A percentile compares a stretch with the other conserved stretches of the same genome.
These are phyloP conservation scores for Penicillium capsulatum DNA, from an alignment of 2,329 filamentous ascomycete genomes.

Conservation along the genomic window DNA sequence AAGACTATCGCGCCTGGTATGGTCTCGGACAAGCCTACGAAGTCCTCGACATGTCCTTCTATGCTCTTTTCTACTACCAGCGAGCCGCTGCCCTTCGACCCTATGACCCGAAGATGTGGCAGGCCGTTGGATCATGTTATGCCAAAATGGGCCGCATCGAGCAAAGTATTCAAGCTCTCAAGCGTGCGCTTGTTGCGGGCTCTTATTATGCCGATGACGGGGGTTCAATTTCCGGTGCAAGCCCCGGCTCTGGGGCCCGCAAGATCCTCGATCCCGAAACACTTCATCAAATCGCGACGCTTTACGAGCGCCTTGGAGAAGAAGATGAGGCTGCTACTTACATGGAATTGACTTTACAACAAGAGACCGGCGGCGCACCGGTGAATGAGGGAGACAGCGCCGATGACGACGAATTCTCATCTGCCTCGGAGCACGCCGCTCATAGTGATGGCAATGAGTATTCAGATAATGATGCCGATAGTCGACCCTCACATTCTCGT, in stretches of 20 bases:
- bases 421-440: slow-evolving; percentile 32
- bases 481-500: slow-evolving; percentile 62
- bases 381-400: slow-evolving; percentile 14
- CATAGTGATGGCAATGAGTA: slow-evolving; percentile 33
- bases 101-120: slow-evolving; percentile 98
- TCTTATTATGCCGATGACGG: slow-evolving; percentile 64
- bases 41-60: slow-evolving; percentile 95
- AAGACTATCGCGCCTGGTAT: slow-evolving; percentile 98
- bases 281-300: slow-evolving; percentile 78
- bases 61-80: slow-evolving; percentile 96
- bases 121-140: slow-evolving; percentile 87
- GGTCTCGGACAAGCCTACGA: slow-evolving; percentile 96
- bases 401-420: slow-evolving; percentile 31
- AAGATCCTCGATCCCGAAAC: slow-evolving; percentile 80
- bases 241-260: slow-evolving; percentile 25
- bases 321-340: slow-evolving; percentile 79
- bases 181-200: slow-evolving; percentile 83
- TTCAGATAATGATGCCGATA: slow-evolving; percentile 25
- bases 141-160: slow-evolving; percentile 80
- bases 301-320: slow-evolving; percentile 79
- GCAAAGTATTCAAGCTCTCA: slow-evolving; percentile 94
- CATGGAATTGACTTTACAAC: slow-evolving; percentile 92
- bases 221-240: slow-evolving; percentile 11
- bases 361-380: slow-evolving; percentile 70
- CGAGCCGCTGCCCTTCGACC: slow-evolving; percentile 88